Base-by-base conservation (phyloP, 352 stramenopile genomes). In the Phytophthora cactorum region DNA sequence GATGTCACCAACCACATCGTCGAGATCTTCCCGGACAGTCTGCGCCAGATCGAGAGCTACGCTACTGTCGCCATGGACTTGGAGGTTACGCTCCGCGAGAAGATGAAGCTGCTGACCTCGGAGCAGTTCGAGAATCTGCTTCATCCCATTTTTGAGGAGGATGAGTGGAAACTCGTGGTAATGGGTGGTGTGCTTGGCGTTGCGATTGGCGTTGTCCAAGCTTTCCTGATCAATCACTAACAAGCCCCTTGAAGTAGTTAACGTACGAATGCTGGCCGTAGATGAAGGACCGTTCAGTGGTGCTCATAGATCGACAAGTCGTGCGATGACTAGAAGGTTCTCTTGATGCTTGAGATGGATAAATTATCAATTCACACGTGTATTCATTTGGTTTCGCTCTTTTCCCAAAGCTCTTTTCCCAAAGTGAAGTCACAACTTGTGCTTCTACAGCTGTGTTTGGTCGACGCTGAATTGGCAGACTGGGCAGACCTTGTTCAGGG, bases 101-200 rank as follows among this genome's bases (percentile, higher is more conserved):
- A 96, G 75, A 98, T 99, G 92, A 89, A 92, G 77, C 81, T 86
- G 63, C 72, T 93, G 77, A 90, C 74, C 29, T 94, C 78, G 12
- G 79, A 82, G 39, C 88, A 98, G 72, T 99, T 99, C 74, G 97
- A 99, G 74, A 82, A 96, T 46, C 75, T 99, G 22, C 75, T 99
- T 62, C 97, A 99, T 68, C 97, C 97, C 10, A 97, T 98, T 15
- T 99, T 99, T 77, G 89, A 99, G 74, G 97, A 99, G 68, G 97
- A 99, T 72, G 97, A 99, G 86, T 98, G 97, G 81, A 98, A 98
- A 63, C 82, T 99, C 3, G 98, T 99, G 73, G 74, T 98, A 51
- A 97, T 99, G 73, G 97, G 97, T 44, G 97, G 96, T 22, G 85
- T 95, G 17, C 82, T 99, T 7, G 97, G 97, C 43, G 74, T 97